phyloP scores from a whole-genome alignment of 2,329 filamentous ascomycete species.

The Fusarium papillatum region DNA sequence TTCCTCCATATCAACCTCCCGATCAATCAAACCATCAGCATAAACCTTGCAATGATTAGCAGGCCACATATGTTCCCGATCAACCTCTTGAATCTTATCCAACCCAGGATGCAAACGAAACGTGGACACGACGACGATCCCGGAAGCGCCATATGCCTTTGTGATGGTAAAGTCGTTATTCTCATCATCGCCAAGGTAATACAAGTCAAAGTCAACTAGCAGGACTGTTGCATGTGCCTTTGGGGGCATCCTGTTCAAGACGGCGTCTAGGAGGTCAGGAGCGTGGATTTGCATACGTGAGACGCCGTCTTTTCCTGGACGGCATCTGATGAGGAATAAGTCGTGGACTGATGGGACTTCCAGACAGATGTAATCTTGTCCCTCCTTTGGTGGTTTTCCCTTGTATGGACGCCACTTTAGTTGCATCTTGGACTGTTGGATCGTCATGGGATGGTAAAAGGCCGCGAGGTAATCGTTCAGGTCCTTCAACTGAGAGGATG shows the following conservation, averaged over 20 bases:
- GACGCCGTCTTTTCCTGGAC: constrained; percentile 59
- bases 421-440: constrained; percentile 56
- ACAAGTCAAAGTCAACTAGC: constrained; percentile 72
- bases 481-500: constrained; percentile 42
- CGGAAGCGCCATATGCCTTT: constrained; percentile 73
- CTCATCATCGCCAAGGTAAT: constrained; percentile 69
- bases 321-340: constrained; percentile 64
- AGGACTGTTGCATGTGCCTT: constrained; percentile 73
- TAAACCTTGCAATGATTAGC: constrained; percentile 70
- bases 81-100: constrained; percentile 52
- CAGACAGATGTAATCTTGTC: constrained; percentile 61
- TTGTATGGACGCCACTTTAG: constrained; percentile 62
- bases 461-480: constrained; percentile 54
- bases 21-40: constrained; percentile 50
- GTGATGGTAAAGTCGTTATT: constrained; percentile 74
- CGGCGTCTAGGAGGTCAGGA: constrained; percentile 70
- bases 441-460: constrained; percentile 67
- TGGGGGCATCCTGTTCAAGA: constrained; percentile 64
- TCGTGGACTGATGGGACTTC: constrained; percentile 43
- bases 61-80: constrained; percentile 73
- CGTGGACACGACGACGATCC: constrained; percentile 72
- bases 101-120: constrained; percentile 72
- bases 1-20: not conserved
- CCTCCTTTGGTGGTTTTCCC: not conserved
- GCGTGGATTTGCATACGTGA: constrained; percentile 70